Percentiles rank a stretch among this genome's conserved stretches.
Conservation (phyloP, 1,139 yeast genomes). For the Diutina ranongensis region DNA sequence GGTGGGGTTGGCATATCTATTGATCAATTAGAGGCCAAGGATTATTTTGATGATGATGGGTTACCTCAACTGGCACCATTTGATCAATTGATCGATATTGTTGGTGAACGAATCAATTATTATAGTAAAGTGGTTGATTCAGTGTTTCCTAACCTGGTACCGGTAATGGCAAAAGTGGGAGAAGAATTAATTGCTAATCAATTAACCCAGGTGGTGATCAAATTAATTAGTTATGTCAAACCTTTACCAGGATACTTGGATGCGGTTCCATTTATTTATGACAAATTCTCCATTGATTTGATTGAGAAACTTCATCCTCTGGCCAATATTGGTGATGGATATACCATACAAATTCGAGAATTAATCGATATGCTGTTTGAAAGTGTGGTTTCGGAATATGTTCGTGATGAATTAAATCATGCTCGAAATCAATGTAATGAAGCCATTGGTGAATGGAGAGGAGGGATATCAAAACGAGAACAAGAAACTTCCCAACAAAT, state of each 20-base stretch:
- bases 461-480: constrained; percentile 23
- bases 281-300: constrained; percentile 17
- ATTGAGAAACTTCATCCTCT: constrained; percentile 18
- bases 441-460: constrained; percentile 25
- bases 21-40: background rate
- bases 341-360: constrained; percentile 21
- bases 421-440: constrained; percentile 19
- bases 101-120: constrained; percentile 25
- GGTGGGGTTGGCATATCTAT: constrained; percentile 11
- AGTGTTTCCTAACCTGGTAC: constrained; percentile 29
- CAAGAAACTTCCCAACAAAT: constrained; percentile 30
- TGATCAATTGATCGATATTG: constrained; percentile 15
- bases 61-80: constrained; percentile 14
- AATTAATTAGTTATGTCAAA: constrained; percentile 21
- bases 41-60: background rate
- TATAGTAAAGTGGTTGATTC: constrained; percentile 26
- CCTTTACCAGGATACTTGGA: constrained; percentile 8
- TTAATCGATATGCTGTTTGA: constrained; percentile 40
- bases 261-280: constrained; percentile 24
- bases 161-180: constrained; percentile 38
- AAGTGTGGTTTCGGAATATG: constrained; percentile 36
- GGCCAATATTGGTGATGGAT: constrained; percentile 24
- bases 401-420: constrained; percentile 29
- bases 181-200: constrained; percentile 35
- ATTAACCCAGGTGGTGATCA: constrained; percentile 23